These are phyloP conservation scores for Pseudozyma thailandica DNA, from an alignment of 1,284 basidiomycete species.

Conservation along the genomic window DNA sequence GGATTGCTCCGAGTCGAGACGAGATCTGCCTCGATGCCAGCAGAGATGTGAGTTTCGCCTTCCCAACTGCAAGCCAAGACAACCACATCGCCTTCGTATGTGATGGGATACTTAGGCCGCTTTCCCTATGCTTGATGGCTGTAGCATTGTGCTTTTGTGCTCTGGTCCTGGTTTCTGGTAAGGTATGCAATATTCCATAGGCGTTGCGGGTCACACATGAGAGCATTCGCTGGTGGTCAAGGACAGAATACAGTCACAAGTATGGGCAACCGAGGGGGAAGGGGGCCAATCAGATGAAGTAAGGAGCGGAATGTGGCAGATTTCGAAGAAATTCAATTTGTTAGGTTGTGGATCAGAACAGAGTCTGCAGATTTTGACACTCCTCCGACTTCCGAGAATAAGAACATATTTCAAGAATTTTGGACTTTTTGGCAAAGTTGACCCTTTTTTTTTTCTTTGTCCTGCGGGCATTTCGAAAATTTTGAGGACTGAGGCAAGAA, in stretches of 20 bases:
- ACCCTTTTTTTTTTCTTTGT: slow-evolving; percentile 8
- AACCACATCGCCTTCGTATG: too few relatives aligned
- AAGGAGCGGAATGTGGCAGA: slow-evolving; percentile 6
- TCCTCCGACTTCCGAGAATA: slow-evolving; percentile 11
- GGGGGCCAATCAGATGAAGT: too few relatives aligned
- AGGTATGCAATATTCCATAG: too few relatives aligned
- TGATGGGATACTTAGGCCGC: neutral
- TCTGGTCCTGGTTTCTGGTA: too few relatives aligned
- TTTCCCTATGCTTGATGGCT: too few relatives aligned
- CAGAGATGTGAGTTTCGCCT: slow-evolving; percentile 2
- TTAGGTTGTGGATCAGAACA: too few relatives aligned
- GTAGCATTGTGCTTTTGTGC: too few relatives aligned
- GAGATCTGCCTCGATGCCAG: neutral
- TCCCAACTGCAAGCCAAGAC: neutral
- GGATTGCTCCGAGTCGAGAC: neutral
- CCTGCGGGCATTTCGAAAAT: slow-evolving; percentile 12
- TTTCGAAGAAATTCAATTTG: neutral
- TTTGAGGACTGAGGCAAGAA: slow-evolving; percentile 8
- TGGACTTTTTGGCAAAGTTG: neutral
- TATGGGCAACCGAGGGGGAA: too few relatives aligned
- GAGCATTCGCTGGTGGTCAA: too few relatives aligned
- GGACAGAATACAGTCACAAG: too few relatives aligned
- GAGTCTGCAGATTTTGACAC: too few relatives aligned
- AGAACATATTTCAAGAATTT: neutral
- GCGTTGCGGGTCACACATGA: too few relatives aligned